Percentiles rank a stretch among this genome's conserved stretches.
phyloP scores from a whole-genome alignment of 1,284 basidiomycete genomes.

The Veloboletus limbatus region DNA sequence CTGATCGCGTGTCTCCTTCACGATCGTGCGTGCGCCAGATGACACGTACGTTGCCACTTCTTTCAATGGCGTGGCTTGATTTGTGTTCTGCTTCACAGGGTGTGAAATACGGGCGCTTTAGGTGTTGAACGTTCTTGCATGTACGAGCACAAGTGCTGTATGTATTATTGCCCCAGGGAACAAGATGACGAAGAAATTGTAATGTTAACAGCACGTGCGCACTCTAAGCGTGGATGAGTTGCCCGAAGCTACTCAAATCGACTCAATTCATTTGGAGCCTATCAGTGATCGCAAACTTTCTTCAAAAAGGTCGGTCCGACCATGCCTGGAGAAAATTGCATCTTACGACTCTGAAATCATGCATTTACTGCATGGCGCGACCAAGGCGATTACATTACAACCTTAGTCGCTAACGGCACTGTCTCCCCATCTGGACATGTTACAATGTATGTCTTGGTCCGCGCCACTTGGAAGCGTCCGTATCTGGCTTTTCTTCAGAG shows the following conservation, averaged over 20 bases:
- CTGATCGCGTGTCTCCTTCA: slow-evolving; percentile 15
- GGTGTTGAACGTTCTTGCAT: slow-evolving; percentile 15
- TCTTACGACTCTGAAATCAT: no score
- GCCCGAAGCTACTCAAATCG: not conserved
- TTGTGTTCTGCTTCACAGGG: slow-evolving; percentile 12
- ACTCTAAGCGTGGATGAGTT: not conserved
- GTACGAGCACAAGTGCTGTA: slow-evolving; percentile 16
- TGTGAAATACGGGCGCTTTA: slow-evolving; percentile 16
- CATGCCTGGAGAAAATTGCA: no score
- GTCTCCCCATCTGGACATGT: no score
- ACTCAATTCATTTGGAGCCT: not conserved
- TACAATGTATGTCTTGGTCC: no score
- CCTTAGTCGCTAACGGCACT: no score
- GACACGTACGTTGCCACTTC: slow-evolving; percentile 38
- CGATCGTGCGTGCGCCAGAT: slow-evolving; percentile 29
- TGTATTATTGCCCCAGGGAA: slow-evolving; percentile 22
- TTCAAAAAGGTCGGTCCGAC: no score
- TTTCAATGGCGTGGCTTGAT: not conserved
- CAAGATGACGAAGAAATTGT: slow-evolving; percentile 5
- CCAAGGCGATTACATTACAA: no score
- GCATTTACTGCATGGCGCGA: no score
- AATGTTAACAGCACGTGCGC: not conserved
- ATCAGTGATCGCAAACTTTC: no score
- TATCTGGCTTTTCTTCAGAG: no score
- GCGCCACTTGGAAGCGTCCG: no score